Conservation (phyloP, 441 rosid genomes). For the Viola pubescens region DNA sequence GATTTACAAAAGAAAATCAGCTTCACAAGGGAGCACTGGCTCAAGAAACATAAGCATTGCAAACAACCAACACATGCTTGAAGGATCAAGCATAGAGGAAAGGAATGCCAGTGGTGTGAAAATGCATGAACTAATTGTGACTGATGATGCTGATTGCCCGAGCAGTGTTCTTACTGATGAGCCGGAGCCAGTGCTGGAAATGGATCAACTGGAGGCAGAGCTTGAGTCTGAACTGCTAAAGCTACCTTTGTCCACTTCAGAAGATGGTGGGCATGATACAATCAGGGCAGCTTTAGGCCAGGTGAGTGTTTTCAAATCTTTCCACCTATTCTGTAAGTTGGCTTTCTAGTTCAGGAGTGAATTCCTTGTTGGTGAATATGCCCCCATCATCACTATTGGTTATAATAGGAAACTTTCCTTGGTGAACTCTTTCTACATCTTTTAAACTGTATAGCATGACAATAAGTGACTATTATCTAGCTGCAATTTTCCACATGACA, state of each 20-base stretch:
- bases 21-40: slow-evolving; percentile 8
- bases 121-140: slow-evolving; percentile 13
- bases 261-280: slow-evolving; percentile 16
- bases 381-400: no score
- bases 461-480: no score
- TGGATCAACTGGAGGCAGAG: slow-evolving; percentile 76
- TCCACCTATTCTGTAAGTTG: slow-evolving; percentile 7
- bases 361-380: no score
- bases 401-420: no score
- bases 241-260: slow-evolving; percentile 35
- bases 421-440: no score
- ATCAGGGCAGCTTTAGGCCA: slow-evolving; percentile 16
- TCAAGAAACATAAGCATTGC: slow-evolving; percentile 20
- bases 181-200: slow-evolving; percentile 54
- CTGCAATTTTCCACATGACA: no score
- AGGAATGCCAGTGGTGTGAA: slow-evolving; percentile 25
- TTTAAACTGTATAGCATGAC: no score
- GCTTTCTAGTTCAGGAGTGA: no score
- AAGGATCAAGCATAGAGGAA: slow-evolving; percentile 20
- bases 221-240: slow-evolving; percentile 74
- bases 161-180: slow-evolving; percentile 86
- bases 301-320: slow-evolving; percentile 30
- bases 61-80: slow-evolving; percentile 17
- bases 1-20: slow-evolving; percentile 42
- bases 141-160: slow-evolving; percentile 51